phyloP scores from a whole-genome alignment of 2,329 filamentous ascomycete species.

The Emmonsiellopsis sp. region DNA sequence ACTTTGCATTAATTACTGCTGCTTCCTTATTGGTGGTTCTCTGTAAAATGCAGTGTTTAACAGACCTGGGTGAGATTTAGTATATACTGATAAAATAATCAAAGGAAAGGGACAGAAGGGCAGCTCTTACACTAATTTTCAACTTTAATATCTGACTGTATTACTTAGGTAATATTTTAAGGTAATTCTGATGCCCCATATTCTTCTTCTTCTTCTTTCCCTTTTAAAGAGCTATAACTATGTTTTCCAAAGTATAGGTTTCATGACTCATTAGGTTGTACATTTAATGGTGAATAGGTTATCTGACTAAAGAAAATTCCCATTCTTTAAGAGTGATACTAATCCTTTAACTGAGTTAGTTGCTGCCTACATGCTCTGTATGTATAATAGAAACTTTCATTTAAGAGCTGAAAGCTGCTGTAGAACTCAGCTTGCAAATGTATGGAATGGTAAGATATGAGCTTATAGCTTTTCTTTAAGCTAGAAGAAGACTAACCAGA shows the following conservation, averaged over 20 bases:
- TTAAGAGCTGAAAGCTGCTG: constrained; percentile 1
- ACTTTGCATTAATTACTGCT: neutral
- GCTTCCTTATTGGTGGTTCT: constrained; percentile 3
- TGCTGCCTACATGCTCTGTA: constrained; percentile 4
- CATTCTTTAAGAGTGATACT: neutral
- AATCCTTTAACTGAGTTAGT: neutral
- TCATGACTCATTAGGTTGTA: neutral
- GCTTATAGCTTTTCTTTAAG: constrained; percentile 3
- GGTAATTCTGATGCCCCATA: neutral
- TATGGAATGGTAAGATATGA: constrained; percentile 2
- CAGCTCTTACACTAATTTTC: neutral
- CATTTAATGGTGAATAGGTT: neutral
- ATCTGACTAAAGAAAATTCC: neutral
- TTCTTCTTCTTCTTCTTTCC: too few relatives aligned
- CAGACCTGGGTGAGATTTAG: constrained; percentile 1
- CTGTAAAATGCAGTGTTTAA: constrained; percentile 5
- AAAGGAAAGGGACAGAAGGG: neutral
- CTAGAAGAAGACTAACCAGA: constrained; percentile 5
- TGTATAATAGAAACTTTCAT: constrained; percentile 2
- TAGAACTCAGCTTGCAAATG: neutral
- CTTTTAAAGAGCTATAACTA: too few relatives aligned
- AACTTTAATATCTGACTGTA: neutral
- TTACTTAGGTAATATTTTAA: neutral
- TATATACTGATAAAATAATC: neutral
- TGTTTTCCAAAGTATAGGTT: neutral